A percentile compares a stretch with the other conserved stretches of the same genome.
Conservation (phyloP, 2,329 filamentous ascomycete genomes). For the Sporothrix schenckii region DNA sequence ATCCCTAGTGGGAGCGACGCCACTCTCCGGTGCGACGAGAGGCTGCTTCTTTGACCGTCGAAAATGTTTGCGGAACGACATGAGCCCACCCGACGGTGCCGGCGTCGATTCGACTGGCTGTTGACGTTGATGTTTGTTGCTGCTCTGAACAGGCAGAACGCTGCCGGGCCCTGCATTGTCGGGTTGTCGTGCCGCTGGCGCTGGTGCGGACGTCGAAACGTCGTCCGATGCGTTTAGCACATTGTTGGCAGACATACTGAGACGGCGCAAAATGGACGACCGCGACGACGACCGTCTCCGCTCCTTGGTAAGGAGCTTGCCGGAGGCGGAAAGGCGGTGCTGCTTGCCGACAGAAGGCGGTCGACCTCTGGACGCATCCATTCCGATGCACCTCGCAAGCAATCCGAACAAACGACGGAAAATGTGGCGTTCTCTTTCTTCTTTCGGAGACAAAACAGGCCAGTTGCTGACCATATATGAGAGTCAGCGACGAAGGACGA, state of each 20-base stretch:
- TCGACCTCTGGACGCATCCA: slow-evolving; percentile 5
- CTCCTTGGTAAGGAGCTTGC: slow-evolving; percentile 11
- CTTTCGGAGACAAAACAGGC: neutral
- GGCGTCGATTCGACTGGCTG: neutral
- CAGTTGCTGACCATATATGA: neutral
- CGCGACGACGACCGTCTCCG: slow-evolving; percentile 26
- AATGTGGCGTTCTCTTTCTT: neutral
- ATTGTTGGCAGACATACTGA: slow-evolving; percentile 16
- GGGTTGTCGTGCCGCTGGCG: neutral
- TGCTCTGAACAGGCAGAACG: neutral
- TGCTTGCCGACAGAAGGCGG: slow-evolving; percentile 16
- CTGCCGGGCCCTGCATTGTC: neutral
- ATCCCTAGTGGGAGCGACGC: neutral
- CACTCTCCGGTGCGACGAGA: no score
- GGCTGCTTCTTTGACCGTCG: slow-evolving; percentile 16
- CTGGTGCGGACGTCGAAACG: neutral
- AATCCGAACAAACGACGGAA: neutral
- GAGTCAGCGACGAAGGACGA: neutral
- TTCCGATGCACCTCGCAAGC: neutral
- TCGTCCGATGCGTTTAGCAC: neutral
- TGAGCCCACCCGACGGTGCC: neutral
- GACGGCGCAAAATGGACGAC: slow-evolving; percentile 7
- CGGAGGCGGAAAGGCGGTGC: neutral
- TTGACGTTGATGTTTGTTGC: neutral
- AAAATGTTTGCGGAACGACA: slow-evolving; percentile 25